Conservation (phyloP, 2,329 filamentous ascomycete genomes). For the Aspergillus novofumigatus region DNA sequence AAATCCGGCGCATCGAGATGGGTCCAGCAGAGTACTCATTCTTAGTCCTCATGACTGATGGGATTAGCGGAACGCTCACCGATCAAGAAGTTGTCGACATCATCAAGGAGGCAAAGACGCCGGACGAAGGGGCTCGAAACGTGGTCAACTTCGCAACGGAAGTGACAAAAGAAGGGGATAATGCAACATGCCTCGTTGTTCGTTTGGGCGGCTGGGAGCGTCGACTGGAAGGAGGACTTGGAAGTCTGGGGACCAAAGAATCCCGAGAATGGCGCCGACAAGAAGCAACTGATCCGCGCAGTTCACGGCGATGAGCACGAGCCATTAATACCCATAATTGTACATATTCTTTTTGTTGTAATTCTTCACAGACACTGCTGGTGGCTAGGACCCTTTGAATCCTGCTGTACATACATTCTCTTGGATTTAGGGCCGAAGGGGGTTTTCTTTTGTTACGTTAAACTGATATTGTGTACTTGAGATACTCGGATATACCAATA, state of each 20-base stretch:
- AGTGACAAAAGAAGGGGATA: constrained; percentile 63
- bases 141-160: constrained; percentile 88
- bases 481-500: not conserved
- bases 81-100: constrained; percentile 97
- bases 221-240: constrained; percentile 71
- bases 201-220: constrained; percentile 63
- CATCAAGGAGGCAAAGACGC: constrained; percentile 87
- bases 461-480: not conserved
- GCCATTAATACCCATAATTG: constrained; percentile 8
- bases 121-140: constrained; percentile 74
- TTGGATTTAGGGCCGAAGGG: not conserved
- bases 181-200: constrained; percentile 61
- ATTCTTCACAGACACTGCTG: constrained; percentile 9
- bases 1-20: constrained; percentile 75
- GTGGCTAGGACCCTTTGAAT: not conserved
- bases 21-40: constrained; percentile 83
- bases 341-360: constrained; percentile 17
- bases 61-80: constrained; percentile 75
- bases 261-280: constrained; percentile 75
- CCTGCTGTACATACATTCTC: not conserved
- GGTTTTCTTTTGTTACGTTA: not conserved
- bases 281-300: constrained; percentile 77
- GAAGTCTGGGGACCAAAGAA: constrained; percentile 88
- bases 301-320: constrained; percentile 50
- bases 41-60: constrained; percentile 82